Evolutionary conservation across 495 filamentous ascomycete species (phyloP), one percentile per base, ranked within the genome.

Genomic region (Aspergillus panamensis): DNA sequence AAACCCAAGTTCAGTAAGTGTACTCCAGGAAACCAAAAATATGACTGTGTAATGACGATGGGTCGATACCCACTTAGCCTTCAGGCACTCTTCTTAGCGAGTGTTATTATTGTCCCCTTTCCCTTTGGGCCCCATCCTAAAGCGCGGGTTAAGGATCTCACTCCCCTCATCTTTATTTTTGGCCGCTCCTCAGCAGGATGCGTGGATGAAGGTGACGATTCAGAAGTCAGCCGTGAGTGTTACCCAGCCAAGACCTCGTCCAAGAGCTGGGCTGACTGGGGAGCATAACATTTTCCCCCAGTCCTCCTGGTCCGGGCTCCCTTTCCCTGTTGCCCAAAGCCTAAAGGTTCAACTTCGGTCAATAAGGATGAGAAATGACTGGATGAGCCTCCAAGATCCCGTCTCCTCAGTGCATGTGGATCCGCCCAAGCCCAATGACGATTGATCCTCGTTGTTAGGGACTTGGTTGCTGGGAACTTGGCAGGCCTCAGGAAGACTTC

Each of bases 171-270:
- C 42, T 19, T 20, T 21, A 45, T 45, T 45, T 45, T 4, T 9
- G 42, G 17, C 16, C 6, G 42, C 17, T 16, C n/a, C 17, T 17
- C 16, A 9, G 42, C 16, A 21, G 42, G 25, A 25, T 25, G 25
- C 5, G 16, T 45, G n/a, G 16, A 45, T 45, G n/a, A 17, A 20
- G 5, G 35, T n/a, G 10, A 19, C 20, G 42, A 48, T 56, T 51
- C n/a, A 9, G 13, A 57, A 57, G 51, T 35, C 48, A 45, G 10
- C 55, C 37, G 55, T 35, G 19, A 20, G 29, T 25, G 55, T 57
- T 51, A 57, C 55, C 31, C 55, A 51, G 55, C 55, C 55, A 57
- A 57, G 55, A 30, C 25, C 42, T 21, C 3, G 14, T 6, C 6
- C 3, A 13, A 44, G 25, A 25, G 25, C 25, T 25, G 25, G 5